phyloP scores from a whole-genome alignment of 495 filamentous ascomycete genomes.

The Parachaetomium inaequale region DNA sequence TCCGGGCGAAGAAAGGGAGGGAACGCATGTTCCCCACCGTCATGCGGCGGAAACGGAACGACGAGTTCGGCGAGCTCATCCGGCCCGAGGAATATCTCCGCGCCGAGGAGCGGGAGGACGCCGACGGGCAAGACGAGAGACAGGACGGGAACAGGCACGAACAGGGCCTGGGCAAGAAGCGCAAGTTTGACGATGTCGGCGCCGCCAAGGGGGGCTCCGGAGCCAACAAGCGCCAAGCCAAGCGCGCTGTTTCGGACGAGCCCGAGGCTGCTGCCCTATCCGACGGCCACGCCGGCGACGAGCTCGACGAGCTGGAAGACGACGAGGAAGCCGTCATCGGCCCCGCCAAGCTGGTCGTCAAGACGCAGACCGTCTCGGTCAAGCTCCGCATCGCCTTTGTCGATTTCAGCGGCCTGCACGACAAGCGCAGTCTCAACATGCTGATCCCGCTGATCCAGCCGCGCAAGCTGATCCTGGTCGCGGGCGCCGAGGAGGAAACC shows the following conservation, averaged over 20 bases:
- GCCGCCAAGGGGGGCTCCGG: slow-evolving; percentile 38
- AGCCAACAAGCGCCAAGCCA: slow-evolving; percentile 40
- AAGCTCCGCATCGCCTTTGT: slow-evolving; percentile 77
- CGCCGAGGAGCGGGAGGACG: slow-evolving; percentile 86
- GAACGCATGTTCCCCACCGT: slow-evolving; percentile 92
- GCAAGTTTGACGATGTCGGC: slow-evolving; percentile 79
- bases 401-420: slow-evolving; percentile 89
- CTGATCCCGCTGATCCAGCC: slow-evolving; percentile 91
- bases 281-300: slow-evolving; percentile 44
- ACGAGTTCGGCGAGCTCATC: slow-evolving; percentile 92
- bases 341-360: slow-evolving; percentile 69
- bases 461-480: slow-evolving; percentile 85
- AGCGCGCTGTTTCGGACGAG: slow-evolving; percentile 37
- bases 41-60: slow-evolving; percentile 69
- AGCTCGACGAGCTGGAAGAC: slow-evolving; percentile 53
- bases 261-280: slow-evolving; percentile 38
- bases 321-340: slow-evolving; percentile 58
- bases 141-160: slow-evolving; percentile 46
- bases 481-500: slow-evolving; percentile 75
- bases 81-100: slow-evolving; percentile 90
- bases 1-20: slow-evolving; percentile 86
- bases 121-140: slow-evolving; percentile 57
- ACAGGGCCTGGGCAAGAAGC: slow-evolving; percentile 81
- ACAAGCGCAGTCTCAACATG: slow-evolving; percentile 89
- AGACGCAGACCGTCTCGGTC: slow-evolving; percentile 57